Base-by-base conservation (phyloP, 1,139 yeast genomes). In the Kodamaea anthophila region DNA sequence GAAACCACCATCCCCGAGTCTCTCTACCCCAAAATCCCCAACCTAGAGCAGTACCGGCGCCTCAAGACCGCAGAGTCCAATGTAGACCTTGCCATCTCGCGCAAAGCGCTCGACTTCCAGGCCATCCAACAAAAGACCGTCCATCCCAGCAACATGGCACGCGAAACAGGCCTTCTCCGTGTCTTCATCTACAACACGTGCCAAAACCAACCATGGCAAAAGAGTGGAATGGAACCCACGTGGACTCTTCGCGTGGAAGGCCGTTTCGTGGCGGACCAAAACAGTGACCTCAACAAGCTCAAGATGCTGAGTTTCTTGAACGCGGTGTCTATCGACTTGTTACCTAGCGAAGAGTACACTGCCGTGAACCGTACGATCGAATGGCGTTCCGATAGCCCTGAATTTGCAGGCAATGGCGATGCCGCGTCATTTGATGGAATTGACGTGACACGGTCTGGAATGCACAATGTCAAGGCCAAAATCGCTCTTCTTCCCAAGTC, bases 181-280 rank as follows among this genome's bases (percentile, higher is more conserved):
- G 73, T 91, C 14, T 91, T 81, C 50, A 65, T 93, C 18, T 86
- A 91, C 46, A 87, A 85, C 51, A 80, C 86, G 3, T 67, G 82
- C 24, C 83, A 78, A 39, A 84, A 85, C 52, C 97, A 91, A 58
- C 86, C 93, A 26, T 91, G 98, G 98, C 97, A 88, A 51, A 65
- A 64, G 30, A 65, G 60, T 34, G 20, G 26, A 9, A 32, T 21
- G 11, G 74, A 66, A 29, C 74, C 93, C 5, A 51, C 74, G 5
- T 91, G 96, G 96, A 83, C 93, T 1, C 65, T 91, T 43, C 69
- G 94, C 34, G 74, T 91, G 13, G 97, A 91, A 55, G 98, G 98
- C 8, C 66, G 87, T 33, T 60, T 85, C 20, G 61, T 88, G 22
- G 43, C 55, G 30, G 61, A 59, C 30, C 36, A 39, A 13, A 50